A percentile compares a stretch with the other conserved stretches of the same genome.
Evolutionary conservation across 2,329 filamentous ascomycete genomes (phyloP).

Genomic region (Hypocrella siamensis): DNA sequence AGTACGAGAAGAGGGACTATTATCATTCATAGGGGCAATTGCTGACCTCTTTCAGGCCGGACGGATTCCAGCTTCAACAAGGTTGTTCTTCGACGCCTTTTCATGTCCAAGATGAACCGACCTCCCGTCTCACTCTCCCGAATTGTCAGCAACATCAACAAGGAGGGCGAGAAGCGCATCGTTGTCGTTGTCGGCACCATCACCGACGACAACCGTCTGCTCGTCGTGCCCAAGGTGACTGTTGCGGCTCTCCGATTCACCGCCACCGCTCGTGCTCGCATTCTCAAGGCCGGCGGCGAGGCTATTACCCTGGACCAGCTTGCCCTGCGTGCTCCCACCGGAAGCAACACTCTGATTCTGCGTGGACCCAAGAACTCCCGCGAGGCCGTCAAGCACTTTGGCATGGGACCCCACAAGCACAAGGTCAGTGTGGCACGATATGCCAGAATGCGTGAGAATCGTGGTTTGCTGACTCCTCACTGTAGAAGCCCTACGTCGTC

Average conservation of each 20-base stretch:
- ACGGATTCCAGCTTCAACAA: constrained; percentile 99
- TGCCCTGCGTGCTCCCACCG: constrained; percentile 85
- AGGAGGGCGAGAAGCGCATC: constrained; percentile 62
- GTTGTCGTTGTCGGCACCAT: constrained; percentile 88
- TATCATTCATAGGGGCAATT: neutral
- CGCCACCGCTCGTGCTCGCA: constrained; percentile 84
- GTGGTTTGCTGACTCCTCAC: neutral
- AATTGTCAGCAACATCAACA: constrained; percentile 56
- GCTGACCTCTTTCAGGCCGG: constrained; percentile 44
- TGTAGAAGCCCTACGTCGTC: constrained; percentile 84
- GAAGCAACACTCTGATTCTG: constrained; percentile 91
- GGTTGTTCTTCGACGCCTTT: constrained; percentile 90
- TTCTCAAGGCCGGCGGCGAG: constrained; percentile 87
- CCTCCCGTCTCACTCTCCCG: constrained; percentile 88
- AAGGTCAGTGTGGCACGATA: constrained; percentile 49
- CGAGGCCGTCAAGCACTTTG: constrained; percentile 98
- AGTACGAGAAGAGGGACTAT: neutral
- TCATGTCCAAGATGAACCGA: constrained; percentile 98
- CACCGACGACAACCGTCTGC: constrained; percentile 93
- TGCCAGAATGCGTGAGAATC: neutral
- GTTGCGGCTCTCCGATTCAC: constrained; percentile 95
- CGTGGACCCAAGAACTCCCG: constrained; percentile 96
- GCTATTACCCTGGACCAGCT: constrained; percentile 93
- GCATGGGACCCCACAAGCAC: constrained; percentile 93
- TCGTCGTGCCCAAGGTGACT: constrained; percentile 80